Conservation (phyloP, 1,284 basidiomycete genomes). For the Sparassis latifolia region DNA sequence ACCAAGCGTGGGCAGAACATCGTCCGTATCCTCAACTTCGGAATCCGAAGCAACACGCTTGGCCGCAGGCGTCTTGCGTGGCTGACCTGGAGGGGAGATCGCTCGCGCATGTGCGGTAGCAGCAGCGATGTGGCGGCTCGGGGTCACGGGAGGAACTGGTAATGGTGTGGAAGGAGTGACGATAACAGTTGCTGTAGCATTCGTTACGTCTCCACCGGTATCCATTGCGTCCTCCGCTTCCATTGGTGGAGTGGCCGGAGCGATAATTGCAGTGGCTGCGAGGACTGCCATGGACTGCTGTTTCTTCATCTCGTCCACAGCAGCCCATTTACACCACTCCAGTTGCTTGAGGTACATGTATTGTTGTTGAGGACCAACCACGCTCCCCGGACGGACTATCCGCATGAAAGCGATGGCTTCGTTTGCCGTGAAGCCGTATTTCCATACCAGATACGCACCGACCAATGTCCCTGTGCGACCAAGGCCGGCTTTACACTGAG, state of each 20-base stretch:
- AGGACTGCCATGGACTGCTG: slow-evolving; percentile 36
- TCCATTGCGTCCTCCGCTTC: slow-evolving; percentile 56
- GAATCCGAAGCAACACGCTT: slow-evolving; percentile 62
- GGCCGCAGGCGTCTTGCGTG: slow-evolving; percentile 75
- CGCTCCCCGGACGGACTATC: slow-evolving; percentile 91
- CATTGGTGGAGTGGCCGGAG: slow-evolving; percentile 77
- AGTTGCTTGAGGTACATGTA: slow-evolving; percentile 96
- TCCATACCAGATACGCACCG: slow-evolving; percentile 97
- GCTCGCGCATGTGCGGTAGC: slow-evolving; percentile 61
- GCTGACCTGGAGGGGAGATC: slow-evolving; percentile 74
- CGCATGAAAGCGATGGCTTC: slow-evolving; percentile 99
- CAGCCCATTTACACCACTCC: slow-evolving; percentile 92
- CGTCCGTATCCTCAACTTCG: slow-evolving; percentile 55
- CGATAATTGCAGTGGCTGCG: slow-evolving; percentile 45
- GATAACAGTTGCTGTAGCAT: slow-evolving; percentile 24
- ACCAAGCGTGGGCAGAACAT: slow-evolving; percentile 57
- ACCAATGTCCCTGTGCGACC: slow-evolving; percentile 94
- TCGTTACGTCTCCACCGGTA: slow-evolving; percentile 30
- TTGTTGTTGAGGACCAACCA: slow-evolving; percentile 91
- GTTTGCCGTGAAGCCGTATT: slow-evolving; percentile 97
- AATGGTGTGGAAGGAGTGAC: slow-evolving; percentile 26
- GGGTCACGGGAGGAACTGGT: slow-evolving; percentile 66
- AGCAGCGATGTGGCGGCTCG: slow-evolving; percentile 63
- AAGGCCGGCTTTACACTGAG: slow-evolving; percentile 90
- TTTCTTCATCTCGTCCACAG: slow-evolving; percentile 65